These are phyloP conservation scores for Pinus albicaulis DNA, from an alignment of 75 land plant genomes.

Conservation along the genomic window DNA sequence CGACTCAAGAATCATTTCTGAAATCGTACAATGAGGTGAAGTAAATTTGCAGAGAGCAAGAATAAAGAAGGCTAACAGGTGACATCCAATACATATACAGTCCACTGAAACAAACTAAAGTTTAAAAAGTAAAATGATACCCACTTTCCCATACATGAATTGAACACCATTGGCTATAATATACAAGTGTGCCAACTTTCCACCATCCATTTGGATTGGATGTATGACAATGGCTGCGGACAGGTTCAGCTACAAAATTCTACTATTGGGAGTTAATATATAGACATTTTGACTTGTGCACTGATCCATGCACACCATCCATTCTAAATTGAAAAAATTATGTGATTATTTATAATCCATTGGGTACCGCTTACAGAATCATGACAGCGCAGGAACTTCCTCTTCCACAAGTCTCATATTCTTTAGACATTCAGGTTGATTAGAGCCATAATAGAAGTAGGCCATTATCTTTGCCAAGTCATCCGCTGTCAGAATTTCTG, in stretches of 20 bases:
- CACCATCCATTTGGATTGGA: neutral
- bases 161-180: neutral
- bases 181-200: neutral
- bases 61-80: neutral
- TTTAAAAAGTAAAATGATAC: neutral
- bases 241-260: too few species aligned
- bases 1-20: neutral
- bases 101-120: too few species aligned
- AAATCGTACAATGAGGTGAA: neutral
- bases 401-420: neutral
- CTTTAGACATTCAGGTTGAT: slow-evolving; percentile 44
- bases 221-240: too few species aligned
- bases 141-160: neutral
- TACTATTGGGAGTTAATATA: neutral
- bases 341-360: neutral
- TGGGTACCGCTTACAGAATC: neutral
- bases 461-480: slow-evolving; percentile 75
- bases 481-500: slow-evolving; percentile 51
- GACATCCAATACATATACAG: neutral
- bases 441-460: slow-evolving; percentile 67
- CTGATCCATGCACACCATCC: neutral
- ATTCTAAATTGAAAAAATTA: neutral
- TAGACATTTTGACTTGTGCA: neutral
- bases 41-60: neutral
- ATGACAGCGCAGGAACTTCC: slow-evolving; percentile 1